Conservation (phyloP, 1,139 yeast species). For the Zygoascus meyerae region DNA sequence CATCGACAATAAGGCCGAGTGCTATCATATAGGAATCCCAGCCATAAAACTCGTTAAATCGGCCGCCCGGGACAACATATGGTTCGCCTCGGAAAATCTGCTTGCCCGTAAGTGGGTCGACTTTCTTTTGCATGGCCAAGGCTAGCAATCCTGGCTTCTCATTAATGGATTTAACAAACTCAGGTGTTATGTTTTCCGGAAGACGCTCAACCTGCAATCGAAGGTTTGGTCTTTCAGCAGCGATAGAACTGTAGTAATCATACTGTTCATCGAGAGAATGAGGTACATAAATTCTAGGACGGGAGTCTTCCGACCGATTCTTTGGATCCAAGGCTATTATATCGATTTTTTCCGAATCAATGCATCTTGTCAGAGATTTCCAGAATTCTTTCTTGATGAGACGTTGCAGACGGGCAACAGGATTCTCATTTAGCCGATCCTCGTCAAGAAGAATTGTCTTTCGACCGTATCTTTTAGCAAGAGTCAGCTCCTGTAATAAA, state of each 20-base stretch:
- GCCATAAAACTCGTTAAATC: slow-evolving; percentile 93
- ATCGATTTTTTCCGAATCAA: slow-evolving; percentile 57
- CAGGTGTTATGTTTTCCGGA: slow-evolving; percentile 53
- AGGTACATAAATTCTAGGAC: slow-evolving; percentile 78
- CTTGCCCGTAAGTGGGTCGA: slow-evolving; percentile 46
- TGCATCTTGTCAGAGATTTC: slow-evolving; percentile 68
- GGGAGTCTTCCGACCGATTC: slow-evolving; percentile 51
- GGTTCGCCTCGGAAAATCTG: slow-evolving; percentile 61
- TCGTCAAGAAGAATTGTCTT: slow-evolving; percentile 76
- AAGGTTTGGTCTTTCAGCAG: slow-evolving; percentile 51
- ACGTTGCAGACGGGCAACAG: slow-evolving; percentile 71
- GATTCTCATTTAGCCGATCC: slow-evolving; percentile 78
- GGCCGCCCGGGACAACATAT: slow-evolving; percentile 94
- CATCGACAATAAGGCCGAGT: slow-evolving; percentile 70
- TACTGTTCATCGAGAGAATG: slow-evolving; percentile 62
- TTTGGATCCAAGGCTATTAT: slow-evolving; percentile 75
- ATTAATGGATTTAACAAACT: slow-evolving; percentile 69
- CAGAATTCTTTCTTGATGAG: slow-evolving; percentile 76
- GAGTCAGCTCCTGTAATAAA: slow-evolving; percentile 79
- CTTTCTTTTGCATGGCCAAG: slow-evolving; percentile 57
- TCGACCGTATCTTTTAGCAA: slow-evolving; percentile 77
- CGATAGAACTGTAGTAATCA: slow-evolving; percentile 56
- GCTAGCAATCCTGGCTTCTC: slow-evolving; percentile 83
- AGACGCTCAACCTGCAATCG: slow-evolving; percentile 71
- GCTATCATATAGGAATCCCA: slow-evolving; percentile 98